phyloP scores from a whole-genome alignment of 208 protist species.

The Endotrypanum monterogeii region DNA sequence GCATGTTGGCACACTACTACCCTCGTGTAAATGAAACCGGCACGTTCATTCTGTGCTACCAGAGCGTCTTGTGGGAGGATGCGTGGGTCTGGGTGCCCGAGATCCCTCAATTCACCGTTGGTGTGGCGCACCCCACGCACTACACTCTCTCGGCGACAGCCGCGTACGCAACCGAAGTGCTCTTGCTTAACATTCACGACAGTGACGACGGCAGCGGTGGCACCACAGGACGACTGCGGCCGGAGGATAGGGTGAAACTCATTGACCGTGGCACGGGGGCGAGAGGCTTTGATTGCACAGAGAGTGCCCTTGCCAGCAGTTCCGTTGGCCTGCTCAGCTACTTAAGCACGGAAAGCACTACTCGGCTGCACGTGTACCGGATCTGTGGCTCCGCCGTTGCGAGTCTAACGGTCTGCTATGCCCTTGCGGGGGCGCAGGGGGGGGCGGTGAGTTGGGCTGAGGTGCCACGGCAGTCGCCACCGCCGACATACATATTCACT shows the following conservation, averaged over 20 bases:
- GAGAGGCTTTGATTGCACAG: conserved; percentile 64
- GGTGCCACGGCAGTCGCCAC: conserved; percentile 57
- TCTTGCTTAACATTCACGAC: conserved; percentile 50
- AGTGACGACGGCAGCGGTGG: neutral
- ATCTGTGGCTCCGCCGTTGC: conserved; percentile 53
- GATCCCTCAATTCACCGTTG: conserved; percentile 65
- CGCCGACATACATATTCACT: conserved; percentile 59
- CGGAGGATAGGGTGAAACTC: conserved; percentile 53
- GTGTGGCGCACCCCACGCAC: conserved; percentile 51
- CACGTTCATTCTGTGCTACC: conserved; percentile 84
- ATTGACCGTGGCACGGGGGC: conserved; percentile 35
- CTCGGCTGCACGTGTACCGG: conserved; percentile 46
- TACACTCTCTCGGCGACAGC: conserved; percentile 50
- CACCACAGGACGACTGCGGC: conserved; percentile 31
- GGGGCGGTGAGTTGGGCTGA: conserved; percentile 60
- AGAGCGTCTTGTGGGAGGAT: conserved; percentile 45
- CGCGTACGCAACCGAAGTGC: conserved; percentile 64
- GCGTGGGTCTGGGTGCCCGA: conserved; percentile 66
- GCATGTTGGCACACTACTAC: conserved; percentile 57
- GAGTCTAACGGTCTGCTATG: conserved; percentile 79
- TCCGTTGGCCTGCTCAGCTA: conserved; percentile 42
- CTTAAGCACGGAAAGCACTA: conserved; percentile 40
- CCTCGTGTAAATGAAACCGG: conserved; percentile 74
- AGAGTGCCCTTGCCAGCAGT: conserved; percentile 31
- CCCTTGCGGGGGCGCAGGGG: conserved; percentile 28